Base-by-base conservation (phyloP, 2,329 filamentous ascomycete genomes). In the Cercospora nicotianae region DNA sequence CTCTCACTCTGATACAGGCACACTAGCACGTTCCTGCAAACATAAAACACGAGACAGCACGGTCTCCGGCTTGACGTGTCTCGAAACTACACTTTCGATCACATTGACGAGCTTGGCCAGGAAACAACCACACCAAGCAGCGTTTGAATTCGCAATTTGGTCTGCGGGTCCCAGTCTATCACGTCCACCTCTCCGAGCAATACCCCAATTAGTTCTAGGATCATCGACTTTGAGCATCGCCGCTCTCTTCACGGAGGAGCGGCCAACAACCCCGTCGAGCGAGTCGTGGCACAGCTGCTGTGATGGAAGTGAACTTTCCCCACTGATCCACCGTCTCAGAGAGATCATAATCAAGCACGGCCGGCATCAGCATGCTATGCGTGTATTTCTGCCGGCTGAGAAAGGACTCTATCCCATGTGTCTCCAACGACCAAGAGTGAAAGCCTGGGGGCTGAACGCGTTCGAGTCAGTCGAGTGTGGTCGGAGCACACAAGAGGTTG, bases 1-100 rank as follows among this genome's bases (percentile, higher is more conserved):
- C 53, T 58, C 16, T 31, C 53, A 58, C 53, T 58, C 53, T 58
- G 53, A 58, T 58, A 58, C 30, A 58, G 53, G 53, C 30, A 30
- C 53, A 31, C 13, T n/a, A 31, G 23, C 26, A 26, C 53, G 53
- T 58, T 58, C 30, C n/a, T 20, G 53, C 26, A 30, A 30, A 33
- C 53, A 30, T 33, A n/a, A 58, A 58, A 58, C 45, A 33, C 30
- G 26, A 58, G 53, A 28, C 53, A 30, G 53, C 53, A 30, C 53
- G 16, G n/a, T 31, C 16, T 30, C 26, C 6, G 53, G 53, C 23
- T 58, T 58, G 53, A 58, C 53, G 53, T 58, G 53, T 58, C n/a
- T 58, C 53, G 10, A 30, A 58, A 13, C 3, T 30, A 30, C 7
- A 18, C 16, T 26, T 30, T 28, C 26, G 30, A 58, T 26, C 30